Evolutionary conservation across 768 basidiomycete species (phyloP).

Genomic region (Mycena indigotica): DNA sequence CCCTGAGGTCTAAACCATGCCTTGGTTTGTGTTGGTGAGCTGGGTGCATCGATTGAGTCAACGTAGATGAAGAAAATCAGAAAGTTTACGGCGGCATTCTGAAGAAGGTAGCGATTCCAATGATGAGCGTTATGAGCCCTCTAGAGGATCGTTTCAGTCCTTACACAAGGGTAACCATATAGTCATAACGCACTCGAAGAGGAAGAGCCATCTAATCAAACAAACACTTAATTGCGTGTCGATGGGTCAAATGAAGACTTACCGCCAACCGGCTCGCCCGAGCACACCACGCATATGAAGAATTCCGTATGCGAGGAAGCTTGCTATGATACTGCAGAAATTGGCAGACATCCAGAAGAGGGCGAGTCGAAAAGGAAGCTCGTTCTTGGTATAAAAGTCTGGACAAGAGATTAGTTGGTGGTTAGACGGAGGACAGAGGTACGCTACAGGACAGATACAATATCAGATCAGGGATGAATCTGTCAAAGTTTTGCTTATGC

Average conservation of each 20-base stretch:
- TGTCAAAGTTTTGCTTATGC: slow-evolving; percentile 12
- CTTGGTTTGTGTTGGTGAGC: slow-evolving; percentile 59
- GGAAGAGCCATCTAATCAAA: slow-evolving; percentile 52
- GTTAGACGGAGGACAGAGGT: background rate
- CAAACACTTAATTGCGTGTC: background rate
- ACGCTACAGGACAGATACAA: slow-evolving; percentile 62
- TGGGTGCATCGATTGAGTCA: background rate
- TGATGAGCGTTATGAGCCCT: slow-evolving; percentile 51
- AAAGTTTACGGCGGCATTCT: slow-evolving; percentile 48
- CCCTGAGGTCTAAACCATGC: slow-evolving; percentile 60
- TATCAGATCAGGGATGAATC: slow-evolving; percentile 62
- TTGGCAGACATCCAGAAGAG: slow-evolving; percentile 57
- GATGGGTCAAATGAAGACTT: slow-evolving; percentile 11
- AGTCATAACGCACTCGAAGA: slow-evolving; percentile 54
- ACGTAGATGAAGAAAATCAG: background rate
- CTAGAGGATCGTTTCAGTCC: slow-evolving; percentile 20
- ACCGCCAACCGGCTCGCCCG: slow-evolving; percentile 57
- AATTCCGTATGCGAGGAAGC: slow-evolving; percentile 64
- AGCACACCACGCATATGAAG: slow-evolving; percentile 58
- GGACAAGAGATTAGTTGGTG: background rate
- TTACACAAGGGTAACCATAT: slow-evolving; percentile 6
- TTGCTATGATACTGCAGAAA: slow-evolving; percentile 47
- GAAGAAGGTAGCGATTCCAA: slow-evolving; percentile 59
- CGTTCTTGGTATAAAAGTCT: slow-evolving; percentile 64
- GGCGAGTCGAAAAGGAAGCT: slow-evolving; percentile 58